Percentiles rank a stretch among this genome's conserved stretches.
phyloP scores from a whole-genome alignment of 139 green algal species.

The Medakamo hakoo region DNA sequence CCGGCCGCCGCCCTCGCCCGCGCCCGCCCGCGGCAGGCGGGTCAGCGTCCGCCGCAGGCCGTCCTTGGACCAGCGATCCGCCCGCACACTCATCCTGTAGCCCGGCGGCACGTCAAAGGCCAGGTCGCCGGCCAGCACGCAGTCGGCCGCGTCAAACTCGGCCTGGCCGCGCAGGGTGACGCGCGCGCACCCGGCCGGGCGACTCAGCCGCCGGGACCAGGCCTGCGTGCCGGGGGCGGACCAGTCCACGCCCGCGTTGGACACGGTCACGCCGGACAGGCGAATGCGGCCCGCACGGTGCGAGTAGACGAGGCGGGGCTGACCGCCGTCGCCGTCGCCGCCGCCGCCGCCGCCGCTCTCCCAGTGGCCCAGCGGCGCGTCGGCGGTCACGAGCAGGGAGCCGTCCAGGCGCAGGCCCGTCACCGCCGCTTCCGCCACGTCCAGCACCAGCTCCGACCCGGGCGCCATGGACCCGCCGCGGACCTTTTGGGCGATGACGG shows the following conservation, averaged over 20 bases:
- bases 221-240: conserved; percentile 43
- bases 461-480: conserved; percentile 45
- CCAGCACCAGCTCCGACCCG: conserved; percentile 50
- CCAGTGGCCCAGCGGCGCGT: conserved; percentile 29
- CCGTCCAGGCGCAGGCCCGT: conserved; percentile 50
- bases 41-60: conserved; percentile 2
- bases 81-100: conserved; percentile 43
- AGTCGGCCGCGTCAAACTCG: conserved; percentile 76
- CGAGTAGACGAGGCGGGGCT: conserved; percentile 32
- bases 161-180: conserved; percentile 64
- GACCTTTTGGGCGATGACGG: conserved; percentile 91
- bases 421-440: conserved; percentile 55
- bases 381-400: conserved; percentile 50
- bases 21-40: not conserved
- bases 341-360: conserved; percentile 4
- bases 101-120: conserved; percentile 72
- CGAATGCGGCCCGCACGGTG: conserved; percentile 40
- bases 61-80: conserved; percentile 5
- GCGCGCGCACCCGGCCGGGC: conserved; percentile 38
- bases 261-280: conserved; percentile 61
- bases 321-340: not conserved
- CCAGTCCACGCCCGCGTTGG: conserved; percentile 81
- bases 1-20: too few relatives aligned
- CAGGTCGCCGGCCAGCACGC: conserved; percentile 23
- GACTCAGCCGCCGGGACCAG: conserved; percentile 58